These are phyloP conservation scores for Geotrichum citri-aurantii DNA, from an alignment of 1,139 yeast species.

Conservation along the genomic window DNA sequence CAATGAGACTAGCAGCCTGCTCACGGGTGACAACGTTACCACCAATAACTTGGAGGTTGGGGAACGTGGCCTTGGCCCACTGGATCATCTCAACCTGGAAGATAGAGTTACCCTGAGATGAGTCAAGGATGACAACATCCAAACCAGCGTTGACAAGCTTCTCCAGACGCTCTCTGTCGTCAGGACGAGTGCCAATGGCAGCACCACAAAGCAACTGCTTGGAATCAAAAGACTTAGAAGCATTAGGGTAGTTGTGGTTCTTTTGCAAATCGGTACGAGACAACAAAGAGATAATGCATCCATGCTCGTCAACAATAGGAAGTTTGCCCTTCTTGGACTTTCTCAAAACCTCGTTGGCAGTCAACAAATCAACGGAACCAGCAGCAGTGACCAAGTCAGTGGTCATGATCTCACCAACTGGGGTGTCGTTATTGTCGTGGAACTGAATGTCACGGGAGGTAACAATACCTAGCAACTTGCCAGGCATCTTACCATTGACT, in stretches of 20 bases:
- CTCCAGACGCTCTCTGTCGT: conserved; percentile 78
- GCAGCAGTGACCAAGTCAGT: conserved; percentile 74
- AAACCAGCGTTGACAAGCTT: conserved; percentile 93
- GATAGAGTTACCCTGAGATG: conserved; percentile 94
- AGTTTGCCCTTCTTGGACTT: conserved; percentile 95
- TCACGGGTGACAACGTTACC: conserved; percentile 99
- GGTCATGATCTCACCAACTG: conserved; percentile 82
- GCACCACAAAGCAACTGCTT: conserved; percentile 99
- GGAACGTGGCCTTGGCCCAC: conserved; percentile 79
- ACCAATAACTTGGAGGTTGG: conserved; percentile 82
- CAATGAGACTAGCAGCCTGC: conserved; percentile 93
- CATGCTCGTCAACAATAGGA: conserved; percentile 77
- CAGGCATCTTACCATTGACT: conserved; percentile 84
- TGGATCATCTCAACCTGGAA: conserved; percentile 91
- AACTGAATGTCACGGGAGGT: conserved; percentile 97
- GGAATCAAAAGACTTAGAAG: conserved; percentile 87
- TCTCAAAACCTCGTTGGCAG: conserved; percentile 88
- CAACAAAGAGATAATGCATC: conserved; percentile 77
- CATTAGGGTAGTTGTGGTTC: conserved; percentile 88
- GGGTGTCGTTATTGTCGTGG: conserved; percentile 62
- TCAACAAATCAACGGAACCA: conserved; percentile 60
- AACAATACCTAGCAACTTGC: conserved; percentile 88
- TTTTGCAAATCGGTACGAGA: conserved; percentile 96
- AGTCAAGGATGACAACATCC: conserved; percentile 92
- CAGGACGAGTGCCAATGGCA: conserved; percentile 89